phyloP scores from a whole-genome alignment of 495 filamentous ascomycete genomes.

The Hypoxylon subgilvum region DNA sequence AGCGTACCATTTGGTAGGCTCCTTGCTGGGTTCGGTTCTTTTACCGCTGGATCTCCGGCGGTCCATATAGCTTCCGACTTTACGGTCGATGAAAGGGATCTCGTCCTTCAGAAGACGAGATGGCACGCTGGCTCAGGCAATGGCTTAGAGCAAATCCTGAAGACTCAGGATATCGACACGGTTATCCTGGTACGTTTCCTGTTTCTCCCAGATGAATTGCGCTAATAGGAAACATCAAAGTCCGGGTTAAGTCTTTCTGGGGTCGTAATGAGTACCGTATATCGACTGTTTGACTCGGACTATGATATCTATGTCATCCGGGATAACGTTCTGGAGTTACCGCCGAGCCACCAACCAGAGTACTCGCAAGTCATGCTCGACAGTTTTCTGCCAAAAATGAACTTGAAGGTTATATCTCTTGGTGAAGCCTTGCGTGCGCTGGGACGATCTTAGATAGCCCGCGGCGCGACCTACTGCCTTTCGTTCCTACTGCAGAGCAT shows the following conservation, averaged over 20 bases:
- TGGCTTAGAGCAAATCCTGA: constrained; percentile 51
- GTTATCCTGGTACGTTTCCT: constrained; percentile 48
- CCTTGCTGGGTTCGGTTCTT: constrained; percentile 33
- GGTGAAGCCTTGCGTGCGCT: constrained; percentile 7
- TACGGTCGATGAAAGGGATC: constrained; percentile 41
- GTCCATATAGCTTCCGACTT: constrained; percentile 45
- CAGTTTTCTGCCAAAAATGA: constrained; percentile 44
- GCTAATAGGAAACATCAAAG: constrained; percentile 21
- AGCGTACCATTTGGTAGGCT: constrained; percentile 43
- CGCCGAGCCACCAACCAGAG: constrained; percentile 38
- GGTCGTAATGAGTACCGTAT: constrained; percentile 52
- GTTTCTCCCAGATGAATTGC: too few species aligned
- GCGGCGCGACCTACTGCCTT: background rate
- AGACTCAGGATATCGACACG: constrained; percentile 48
- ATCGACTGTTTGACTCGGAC: constrained; percentile 54
- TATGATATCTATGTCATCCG: constrained; percentile 52
- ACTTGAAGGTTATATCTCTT: constrained; percentile 25
- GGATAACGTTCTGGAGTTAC: constrained; percentile 52
- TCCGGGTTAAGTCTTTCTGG: constrained; percentile 52
- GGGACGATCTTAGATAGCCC: background rate
- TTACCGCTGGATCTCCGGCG: constrained; percentile 24
- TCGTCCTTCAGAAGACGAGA: constrained; percentile 51
- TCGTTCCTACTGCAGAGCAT: too few species aligned
- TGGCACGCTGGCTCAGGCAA: constrained; percentile 53
- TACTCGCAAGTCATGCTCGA: constrained; percentile 39